Percentiles rank a stretch among this genome's conserved stretches.
These are phyloP conservation scores for Sporothrix brunneoviolacea DNA, from an alignment of 2,329 filamentous ascomycete species.

Conservation along the genomic window DNA sequence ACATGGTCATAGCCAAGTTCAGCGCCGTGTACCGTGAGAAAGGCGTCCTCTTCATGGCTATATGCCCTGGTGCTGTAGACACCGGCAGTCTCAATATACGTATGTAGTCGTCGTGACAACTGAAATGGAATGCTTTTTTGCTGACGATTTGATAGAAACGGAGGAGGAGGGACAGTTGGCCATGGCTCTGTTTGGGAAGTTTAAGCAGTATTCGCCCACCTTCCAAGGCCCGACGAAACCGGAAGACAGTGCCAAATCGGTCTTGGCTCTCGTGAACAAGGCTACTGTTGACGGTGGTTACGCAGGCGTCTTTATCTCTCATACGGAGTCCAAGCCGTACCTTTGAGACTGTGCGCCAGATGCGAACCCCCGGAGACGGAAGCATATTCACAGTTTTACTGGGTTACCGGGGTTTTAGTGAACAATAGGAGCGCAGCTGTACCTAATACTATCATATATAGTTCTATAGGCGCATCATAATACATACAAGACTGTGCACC, in stretches of 20 bases:
- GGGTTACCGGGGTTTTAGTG: no score
- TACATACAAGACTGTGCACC: no score
- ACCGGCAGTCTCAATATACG: slow-evolving; percentile 24
- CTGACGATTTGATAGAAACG: slow-evolving; percentile 11
- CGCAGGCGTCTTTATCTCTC: slow-evolving; percentile 9
- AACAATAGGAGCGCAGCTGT: no score
- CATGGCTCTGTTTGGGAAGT: slow-evolving; percentile 13
- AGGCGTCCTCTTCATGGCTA: slow-evolving; percentile 44
- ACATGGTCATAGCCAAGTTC: slow-evolving; percentile 47
- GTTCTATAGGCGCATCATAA: no score
- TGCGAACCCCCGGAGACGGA: background rate
- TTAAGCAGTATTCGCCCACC: slow-evolving; percentile 13
- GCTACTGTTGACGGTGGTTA: slow-evolving; percentile 6
- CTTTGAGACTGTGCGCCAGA: background rate
- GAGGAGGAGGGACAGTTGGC: slow-evolving; percentile 11
- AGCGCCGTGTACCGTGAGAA: slow-evolving; percentile 41
- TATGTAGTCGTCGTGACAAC: background rate
- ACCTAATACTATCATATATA: no score
- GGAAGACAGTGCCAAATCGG: slow-evolving; percentile 8
- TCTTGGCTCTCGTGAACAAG: slow-evolving; percentile 11
- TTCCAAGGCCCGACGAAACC: slow-evolving; percentile 5
- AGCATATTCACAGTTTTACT: background rate
- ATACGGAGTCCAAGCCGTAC: slow-evolving; percentile 9
- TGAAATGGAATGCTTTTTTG: background rate
- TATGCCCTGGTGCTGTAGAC: slow-evolving; percentile 47